Evolutionary conservation across 108 stramenopile species (phyloP), one percentile per base, ranked within the genome.

Genomic region (Discostella pseudostelligera): DNA sequence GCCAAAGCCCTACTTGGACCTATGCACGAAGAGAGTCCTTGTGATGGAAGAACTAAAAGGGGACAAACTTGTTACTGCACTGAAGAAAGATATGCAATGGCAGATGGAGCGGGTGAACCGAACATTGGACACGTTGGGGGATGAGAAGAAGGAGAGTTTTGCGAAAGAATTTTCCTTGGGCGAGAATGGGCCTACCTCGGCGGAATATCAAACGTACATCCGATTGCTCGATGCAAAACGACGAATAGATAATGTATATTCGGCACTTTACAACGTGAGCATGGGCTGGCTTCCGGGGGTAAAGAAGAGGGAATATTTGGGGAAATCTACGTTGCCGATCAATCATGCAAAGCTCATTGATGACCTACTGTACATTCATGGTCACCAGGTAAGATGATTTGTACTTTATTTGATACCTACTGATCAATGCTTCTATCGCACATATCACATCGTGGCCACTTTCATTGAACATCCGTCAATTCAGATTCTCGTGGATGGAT

Each of bases 301-400:
- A 2, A 39, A 39, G 19, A 37, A 37, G 66, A 85, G 67, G 56
- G 39, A 59, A 5, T 81, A 82, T 36, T 71, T 80, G 48, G 68
- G 59, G 39, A 79, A 79, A 49, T 72, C 59, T 14, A 59, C 56
- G 11, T 72, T 93, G 37, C 91, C 91, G 12, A 73, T 92, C 37
- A 93, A 93, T 64, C 87, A 89, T 62, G 91, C 88, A 13, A 86
- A 85, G 68, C 59, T 93, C 55, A 70, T 93, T n/a, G 91, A 93
- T 60, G 87, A 89, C 32, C 55, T 93, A 44, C 49, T 90, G 20
- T 59, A 73, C 37, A 81, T 90, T 69, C 86, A 87, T 64, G 93
- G 88, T 12, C 82, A 86, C 44, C 83, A 90, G 60, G 80, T 80
- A 43, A 28, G 28, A 8, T 11, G 16, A 1, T n/a, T 53, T 13